Evolutionary conservation across 169 alveolate species (phyloP).

Genomic region (Eimeria necatrix): DNA sequence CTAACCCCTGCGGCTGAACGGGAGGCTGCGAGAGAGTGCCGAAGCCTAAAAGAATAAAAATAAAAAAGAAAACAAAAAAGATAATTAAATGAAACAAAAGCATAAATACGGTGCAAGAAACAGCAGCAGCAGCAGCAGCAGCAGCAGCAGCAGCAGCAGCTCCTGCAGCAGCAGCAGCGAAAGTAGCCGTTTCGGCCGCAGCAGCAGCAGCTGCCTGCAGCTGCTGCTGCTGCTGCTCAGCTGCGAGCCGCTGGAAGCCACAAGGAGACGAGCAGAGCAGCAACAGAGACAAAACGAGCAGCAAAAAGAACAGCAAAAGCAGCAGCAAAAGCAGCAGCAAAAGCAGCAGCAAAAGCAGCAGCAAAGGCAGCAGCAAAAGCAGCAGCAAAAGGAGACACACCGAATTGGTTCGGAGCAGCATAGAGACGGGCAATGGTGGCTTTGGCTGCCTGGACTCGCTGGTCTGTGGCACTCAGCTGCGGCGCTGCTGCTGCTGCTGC

Average conservation of each 20-base stretch:
- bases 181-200: too few species aligned
- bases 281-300: too few species aligned
- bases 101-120: too few species aligned
- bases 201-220: too few species aligned
- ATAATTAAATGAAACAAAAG: too few species aligned
- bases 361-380: neutral
- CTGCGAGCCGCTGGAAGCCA: too few species aligned
- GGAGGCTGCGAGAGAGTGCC: neutral
- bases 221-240: too few species aligned
- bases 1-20: neutral
- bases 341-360: slow-evolving; percentile 9
- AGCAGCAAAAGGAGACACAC: neutral
- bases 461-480: slow-evolving; percentile 17
- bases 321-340: neutral
- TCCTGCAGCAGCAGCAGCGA: too few species aligned
- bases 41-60: neutral
- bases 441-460: slow-evolving; percentile 46
- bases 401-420: slow-evolving; percentile 14
- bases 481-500: slow-evolving; percentile 30
- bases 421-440: slow-evolving; percentile 58
- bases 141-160: too few species aligned
- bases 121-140: too few species aligned
- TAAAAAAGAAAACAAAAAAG: neutral
- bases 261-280: too few species aligned
- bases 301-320: too few species aligned